A percentile compares a stretch with the other conserved stretches of the same genome.
phyloP scores from a whole-genome alignment of 371 early-diverging fungal species.

The Syncephalastrum racemosum region DNA sequence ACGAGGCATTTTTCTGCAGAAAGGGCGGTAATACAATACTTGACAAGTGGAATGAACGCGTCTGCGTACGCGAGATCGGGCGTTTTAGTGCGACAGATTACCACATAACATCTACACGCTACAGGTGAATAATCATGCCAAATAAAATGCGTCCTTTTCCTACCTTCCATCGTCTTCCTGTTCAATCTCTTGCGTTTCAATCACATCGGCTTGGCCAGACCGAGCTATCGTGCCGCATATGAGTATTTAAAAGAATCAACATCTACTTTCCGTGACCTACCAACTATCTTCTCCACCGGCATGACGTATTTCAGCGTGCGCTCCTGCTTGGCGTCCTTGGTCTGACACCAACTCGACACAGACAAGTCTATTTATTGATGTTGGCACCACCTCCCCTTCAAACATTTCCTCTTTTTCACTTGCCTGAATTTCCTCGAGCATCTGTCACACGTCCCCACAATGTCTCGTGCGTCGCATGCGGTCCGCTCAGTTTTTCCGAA shows the following conservation, averaged over 20 bases:
- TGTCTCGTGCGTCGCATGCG: background rate
- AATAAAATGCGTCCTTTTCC: background rate
- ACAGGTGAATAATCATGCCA: conserved; percentile 1
- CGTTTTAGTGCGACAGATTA: conserved; percentile 39
- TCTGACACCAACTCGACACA: conserved; percentile 21
- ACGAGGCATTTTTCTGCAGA: conserved; percentile 34
- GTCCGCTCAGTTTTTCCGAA: conserved; percentile 32
- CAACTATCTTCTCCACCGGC: conserved; percentile 58
- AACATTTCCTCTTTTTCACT: background rate
- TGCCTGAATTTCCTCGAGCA: too few relatives aligned
- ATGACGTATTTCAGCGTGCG: conserved; percentile 51
- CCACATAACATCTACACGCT: conserved; percentile 30
- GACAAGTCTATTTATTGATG: conserved; percentile 12
- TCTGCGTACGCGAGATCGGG: conserved; percentile 56
- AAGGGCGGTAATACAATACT: conserved; percentile 53
- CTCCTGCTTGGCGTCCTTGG: conserved; percentile 20
- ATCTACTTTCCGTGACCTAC: conserved; percentile 10
- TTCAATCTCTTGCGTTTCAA: conserved; percentile 49
- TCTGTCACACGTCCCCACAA: too few relatives aligned
- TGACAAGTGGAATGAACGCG: conserved; percentile 51
- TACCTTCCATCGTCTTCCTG: conserved; percentile 35
- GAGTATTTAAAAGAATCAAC: conserved; percentile 16
- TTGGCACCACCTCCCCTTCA: background rate
- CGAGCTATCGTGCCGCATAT: conserved; percentile 5
- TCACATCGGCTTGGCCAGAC: conserved; percentile 44